Evolutionary conservation across 257 asterid species (phyloP).

Genomic region (Plantago elongata): DNA sequence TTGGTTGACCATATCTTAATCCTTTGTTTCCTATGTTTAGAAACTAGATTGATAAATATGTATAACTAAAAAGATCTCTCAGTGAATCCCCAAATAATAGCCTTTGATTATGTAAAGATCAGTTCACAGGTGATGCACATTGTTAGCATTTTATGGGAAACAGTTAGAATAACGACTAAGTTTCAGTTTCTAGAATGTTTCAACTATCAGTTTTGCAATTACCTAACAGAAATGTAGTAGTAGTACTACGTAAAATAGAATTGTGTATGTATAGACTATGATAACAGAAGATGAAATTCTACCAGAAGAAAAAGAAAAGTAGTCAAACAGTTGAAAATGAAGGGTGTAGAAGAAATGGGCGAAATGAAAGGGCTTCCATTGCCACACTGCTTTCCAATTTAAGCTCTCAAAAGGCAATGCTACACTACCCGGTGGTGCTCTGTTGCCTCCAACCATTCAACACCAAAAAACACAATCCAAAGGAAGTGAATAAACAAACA

Average conservation of each 20-base stretch:
- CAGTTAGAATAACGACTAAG: neutral
- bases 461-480: neutral
- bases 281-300: conserved; percentile 1
- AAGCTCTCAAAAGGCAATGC: conserved; percentile 25
- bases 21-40: conserved; percentile 11
- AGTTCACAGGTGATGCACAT: conserved; percentile 20
- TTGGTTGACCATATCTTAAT: neutral
- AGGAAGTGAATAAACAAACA: neutral
- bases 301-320: neutral
- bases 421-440: conserved; percentile 22
- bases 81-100: conserved; percentile 22
- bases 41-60: conserved; percentile 1
- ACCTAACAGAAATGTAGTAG: too few relatives aligned
- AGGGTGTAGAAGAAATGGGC: conserved; percentile 31
- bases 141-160: conserved; percentile 4
- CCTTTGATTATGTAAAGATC: conserved; percentile 35
- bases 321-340: conserved; percentile 24
- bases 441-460: conserved; percentile 20
- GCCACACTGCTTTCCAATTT: conserved; percentile 20
- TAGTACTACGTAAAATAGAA: too few relatives aligned
- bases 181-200: too few relatives aligned
- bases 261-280: neutral
- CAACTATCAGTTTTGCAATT: too few relatives aligned
- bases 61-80: neutral
- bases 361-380: conserved; percentile 36